Conservation (phyloP, 2,329 filamentous ascomycete genomes). For the Exophiala aquamarina region DNA sequence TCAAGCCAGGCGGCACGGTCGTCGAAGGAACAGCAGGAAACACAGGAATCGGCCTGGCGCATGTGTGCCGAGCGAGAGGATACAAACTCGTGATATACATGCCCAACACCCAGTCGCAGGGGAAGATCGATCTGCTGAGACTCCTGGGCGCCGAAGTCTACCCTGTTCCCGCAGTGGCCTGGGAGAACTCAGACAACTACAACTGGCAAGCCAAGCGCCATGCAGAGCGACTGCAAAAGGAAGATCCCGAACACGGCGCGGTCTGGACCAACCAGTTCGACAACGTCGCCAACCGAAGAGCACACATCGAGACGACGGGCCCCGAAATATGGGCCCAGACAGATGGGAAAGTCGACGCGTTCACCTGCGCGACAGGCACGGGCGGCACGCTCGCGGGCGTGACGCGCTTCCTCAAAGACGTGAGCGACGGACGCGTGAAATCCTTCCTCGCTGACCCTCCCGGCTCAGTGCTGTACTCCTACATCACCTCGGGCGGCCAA, state of each 20-base stretch:
- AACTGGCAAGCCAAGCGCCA: slow-evolving; percentile 93
- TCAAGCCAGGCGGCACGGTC: slow-evolving; percentile 85
- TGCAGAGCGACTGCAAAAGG: slow-evolving; percentile 63
- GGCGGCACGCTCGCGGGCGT: slow-evolving; percentile 87
- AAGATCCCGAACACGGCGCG: slow-evolving; percentile 62
- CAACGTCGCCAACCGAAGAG: slow-evolving; percentile 88
- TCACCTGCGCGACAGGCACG: slow-evolving; percentile 93
- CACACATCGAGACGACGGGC: slow-evolving; percentile 94
- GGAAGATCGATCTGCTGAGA: slow-evolving; percentile 91
- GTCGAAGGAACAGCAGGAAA: slow-evolving; percentile 97
- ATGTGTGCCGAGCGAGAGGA: slow-evolving; percentile 88
- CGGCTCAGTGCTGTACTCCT: slow-evolving; percentile 88
- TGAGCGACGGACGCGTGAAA: slow-evolving; percentile 75
- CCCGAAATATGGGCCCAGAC: slow-evolving; percentile 98
- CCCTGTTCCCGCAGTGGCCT: slow-evolving; percentile 91
- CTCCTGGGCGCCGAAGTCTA: slow-evolving; percentile 92
- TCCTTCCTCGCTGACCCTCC: slow-evolving; percentile 91
- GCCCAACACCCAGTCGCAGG: slow-evolving; percentile 97
- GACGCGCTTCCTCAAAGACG: slow-evolving; percentile 84
- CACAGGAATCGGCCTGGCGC: slow-evolving; percentile 94
- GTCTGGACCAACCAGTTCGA: slow-evolving; percentile 99
- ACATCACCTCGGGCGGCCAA: slow-evolving; percentile 81
- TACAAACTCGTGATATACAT: slow-evolving; percentile 99
- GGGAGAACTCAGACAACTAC: slow-evolving; percentile 94
- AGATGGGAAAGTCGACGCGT: slow-evolving; percentile 79